Percentiles rank a stretch among this genome's conserved stretches.
Evolutionary conservation across 768 basidiomycete genomes (phyloP).

Genomic region (Tylopilus intermedius): DNA sequence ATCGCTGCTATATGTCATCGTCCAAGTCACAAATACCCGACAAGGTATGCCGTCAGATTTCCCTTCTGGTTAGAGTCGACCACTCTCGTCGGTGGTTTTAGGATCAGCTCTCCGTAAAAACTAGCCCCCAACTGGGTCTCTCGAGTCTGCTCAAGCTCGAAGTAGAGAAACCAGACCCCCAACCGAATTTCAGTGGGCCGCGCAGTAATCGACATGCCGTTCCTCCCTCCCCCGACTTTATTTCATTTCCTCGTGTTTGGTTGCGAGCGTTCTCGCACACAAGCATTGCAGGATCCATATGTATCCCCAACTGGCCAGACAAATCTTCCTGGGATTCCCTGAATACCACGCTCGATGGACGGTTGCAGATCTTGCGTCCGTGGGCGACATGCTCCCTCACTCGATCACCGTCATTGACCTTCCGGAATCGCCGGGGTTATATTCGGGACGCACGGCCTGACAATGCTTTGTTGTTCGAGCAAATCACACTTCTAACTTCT

Average conservation of each 20-base stretch:
- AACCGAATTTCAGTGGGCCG: neutral
- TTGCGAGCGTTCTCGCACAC: neutral
- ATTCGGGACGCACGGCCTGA: no score
- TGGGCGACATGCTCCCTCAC: constrained; percentile 7
- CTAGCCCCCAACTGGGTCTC: no score
- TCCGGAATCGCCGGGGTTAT: no score
- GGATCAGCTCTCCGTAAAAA: no score
- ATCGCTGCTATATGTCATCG: no score
- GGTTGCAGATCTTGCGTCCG: constrained; percentile 6
- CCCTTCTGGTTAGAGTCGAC: no score
- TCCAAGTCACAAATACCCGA: no score
- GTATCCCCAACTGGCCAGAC: constrained; percentile 4
- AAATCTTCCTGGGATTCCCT: constrained; percentile 5
- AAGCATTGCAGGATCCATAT: neutral
- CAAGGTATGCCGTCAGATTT: no score
- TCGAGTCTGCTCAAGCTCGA: neutral
- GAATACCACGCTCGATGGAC: constrained; percentile 7
- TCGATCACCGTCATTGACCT: no score
- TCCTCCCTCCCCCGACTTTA: neutral
- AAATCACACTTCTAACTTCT: no score
- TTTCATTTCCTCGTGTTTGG: neutral
- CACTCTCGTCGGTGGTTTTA: no score
- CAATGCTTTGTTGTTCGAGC: no score
- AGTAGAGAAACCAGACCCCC: neutral
- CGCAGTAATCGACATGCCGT: neutral